phyloP scores from a whole-genome alignment of 805 yeast species.

The Torulaspora gathmanii region DNA sequence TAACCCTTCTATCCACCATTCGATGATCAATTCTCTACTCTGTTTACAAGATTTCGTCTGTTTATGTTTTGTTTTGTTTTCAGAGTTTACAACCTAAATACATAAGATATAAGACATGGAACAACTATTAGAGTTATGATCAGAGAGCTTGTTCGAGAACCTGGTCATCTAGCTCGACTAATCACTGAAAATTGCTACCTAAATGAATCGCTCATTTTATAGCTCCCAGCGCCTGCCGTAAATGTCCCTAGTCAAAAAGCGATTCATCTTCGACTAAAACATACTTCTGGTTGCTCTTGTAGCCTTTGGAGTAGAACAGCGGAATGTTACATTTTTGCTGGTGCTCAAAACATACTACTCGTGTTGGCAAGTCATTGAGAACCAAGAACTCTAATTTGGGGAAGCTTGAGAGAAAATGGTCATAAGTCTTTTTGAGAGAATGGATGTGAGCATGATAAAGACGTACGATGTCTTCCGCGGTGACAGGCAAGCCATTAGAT shows the following conservation, averaged over 20 bases:
- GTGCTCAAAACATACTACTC: conserved; percentile 25
- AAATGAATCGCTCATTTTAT: neutral
- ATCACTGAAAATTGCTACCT: neutral
- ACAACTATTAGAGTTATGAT: too few species aligned
- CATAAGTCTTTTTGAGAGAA: conserved; percentile 33
- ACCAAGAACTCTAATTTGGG: conserved; percentile 32
- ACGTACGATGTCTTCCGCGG: conserved; percentile 27
- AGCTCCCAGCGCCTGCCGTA: neutral
- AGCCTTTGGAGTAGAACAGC: conserved; percentile 22
- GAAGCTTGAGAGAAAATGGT: conserved; percentile 31
- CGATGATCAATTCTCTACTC: neutral
- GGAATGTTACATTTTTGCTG: conserved; percentile 31
- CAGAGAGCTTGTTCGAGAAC: too few species aligned
- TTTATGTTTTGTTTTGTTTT: conserved; percentile 2
- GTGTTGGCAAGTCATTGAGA: conserved; percentile 36
- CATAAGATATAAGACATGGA: too few species aligned
- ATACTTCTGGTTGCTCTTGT: conserved; percentile 31
- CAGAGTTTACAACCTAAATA: too few species aligned
- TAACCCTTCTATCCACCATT: conserved; percentile 6
- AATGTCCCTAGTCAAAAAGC: conserved; percentile 18
- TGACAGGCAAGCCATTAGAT: conserved; percentile 14
- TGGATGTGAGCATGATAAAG: conserved; percentile 36
- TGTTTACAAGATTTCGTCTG: neutral
- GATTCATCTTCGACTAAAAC: conserved; percentile 31
- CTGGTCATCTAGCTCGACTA: neutral